Percentiles rank a stretch among this genome's conserved stretches.
Evolutionary conservation across 805 yeast species (phyloP).

Genomic region (Candida awuae): DNA sequence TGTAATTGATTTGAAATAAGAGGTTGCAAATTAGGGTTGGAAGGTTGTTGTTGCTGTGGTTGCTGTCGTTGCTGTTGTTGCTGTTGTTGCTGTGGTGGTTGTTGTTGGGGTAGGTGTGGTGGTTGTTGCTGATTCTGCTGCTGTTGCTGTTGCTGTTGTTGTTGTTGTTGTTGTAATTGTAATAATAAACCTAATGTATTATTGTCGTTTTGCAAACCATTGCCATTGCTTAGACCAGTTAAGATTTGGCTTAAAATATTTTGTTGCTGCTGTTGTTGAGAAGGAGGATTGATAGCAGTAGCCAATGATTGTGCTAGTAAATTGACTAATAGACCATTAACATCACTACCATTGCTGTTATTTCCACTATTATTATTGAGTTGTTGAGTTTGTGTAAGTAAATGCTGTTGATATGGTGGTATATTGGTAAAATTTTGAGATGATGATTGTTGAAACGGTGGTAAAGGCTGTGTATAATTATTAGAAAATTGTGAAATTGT

Average conservation of each 20-base stretch:
- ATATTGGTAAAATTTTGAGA: not conserved
- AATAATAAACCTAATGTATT: not conserved
- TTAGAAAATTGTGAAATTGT: not conserved
- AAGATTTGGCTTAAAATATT: not conserved
- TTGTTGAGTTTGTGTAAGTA: not conserved
- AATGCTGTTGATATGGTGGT: constrained; percentile 4
- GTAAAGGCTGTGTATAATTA: no score
- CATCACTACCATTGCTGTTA: not conserved
- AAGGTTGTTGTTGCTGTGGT: constrained; percentile 4
- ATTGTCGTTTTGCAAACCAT: not conserved
- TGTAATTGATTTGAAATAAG: not conserved
- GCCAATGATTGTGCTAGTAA: constrained; percentile 2
- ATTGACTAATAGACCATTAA: not conserved
- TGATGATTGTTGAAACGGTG: no score
- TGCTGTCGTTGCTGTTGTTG: constrained; percentile 3
- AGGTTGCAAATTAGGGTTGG: constrained; percentile 4
- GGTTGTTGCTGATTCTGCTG: constrained; percentile 1
- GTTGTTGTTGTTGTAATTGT: constrained; percentile 5
- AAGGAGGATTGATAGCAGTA: constrained; percentile 5
- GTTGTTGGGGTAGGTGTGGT: not conserved
- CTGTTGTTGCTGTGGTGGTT: not conserved
- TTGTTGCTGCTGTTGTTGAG: constrained; percentile 8
- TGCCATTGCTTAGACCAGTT: constrained; percentile 3
- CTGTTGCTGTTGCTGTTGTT: constrained; percentile 3
- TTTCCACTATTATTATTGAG: constrained; percentile 2